phyloP scores from a whole-genome alignment of 495 filamentous ascomycete species.

The Penicillium egyptiacum region DNA sequence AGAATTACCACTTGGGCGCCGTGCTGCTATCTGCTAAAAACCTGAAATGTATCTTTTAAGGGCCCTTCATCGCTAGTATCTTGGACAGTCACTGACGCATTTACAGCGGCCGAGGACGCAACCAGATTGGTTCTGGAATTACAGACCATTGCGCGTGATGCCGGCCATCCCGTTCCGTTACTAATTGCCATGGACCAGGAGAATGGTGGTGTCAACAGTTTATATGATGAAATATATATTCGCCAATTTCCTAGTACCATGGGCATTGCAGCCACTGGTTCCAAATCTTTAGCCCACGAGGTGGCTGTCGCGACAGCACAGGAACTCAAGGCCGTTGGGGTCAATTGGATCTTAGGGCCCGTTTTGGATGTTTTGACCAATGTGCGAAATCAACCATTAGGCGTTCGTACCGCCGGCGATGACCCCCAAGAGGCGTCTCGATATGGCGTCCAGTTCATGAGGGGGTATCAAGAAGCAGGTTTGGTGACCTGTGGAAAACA shows the following conservation, averaged over 20 bases:
- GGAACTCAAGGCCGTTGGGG: conserved; percentile 79
- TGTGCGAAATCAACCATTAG: conserved; percentile 79
- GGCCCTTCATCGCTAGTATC: neutral
- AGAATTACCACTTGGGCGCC: conserved; percentile 80
- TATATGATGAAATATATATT: conserved; percentile 89
- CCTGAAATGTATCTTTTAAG: conserved; percentile 66
- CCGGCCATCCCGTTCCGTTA: conserved; percentile 80
- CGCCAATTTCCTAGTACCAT: conserved; percentile 90
- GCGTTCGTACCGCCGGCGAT: conserved; percentile 79
- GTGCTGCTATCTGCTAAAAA: conserved; percentile 88
- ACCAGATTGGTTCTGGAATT: conserved; percentile 78
- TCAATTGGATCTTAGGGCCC: conserved; percentile 89
- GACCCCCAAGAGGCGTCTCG: conserved; percentile 88
- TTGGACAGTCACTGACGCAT: conserved; percentile 22
- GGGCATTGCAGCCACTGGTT: conserved; percentile 84
- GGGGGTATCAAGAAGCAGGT: conserved; percentile 83
- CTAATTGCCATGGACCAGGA: conserved; percentile 87
- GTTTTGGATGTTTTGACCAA: conserved; percentile 90
- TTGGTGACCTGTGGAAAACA: conserved; percentile 87
- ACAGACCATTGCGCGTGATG: conserved; percentile 82
- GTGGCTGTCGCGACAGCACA: conserved; percentile 84
- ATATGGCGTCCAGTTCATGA: conserved; percentile 83
- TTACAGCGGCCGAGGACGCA: conserved; percentile 76
- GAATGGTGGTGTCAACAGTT: conserved; percentile 91
- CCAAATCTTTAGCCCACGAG: conserved; percentile 71